These are phyloP conservation scores for Ophiostoma quercus DNA, from an alignment of 2,329 filamentous ascomycete species.

Conservation along the genomic window DNA sequence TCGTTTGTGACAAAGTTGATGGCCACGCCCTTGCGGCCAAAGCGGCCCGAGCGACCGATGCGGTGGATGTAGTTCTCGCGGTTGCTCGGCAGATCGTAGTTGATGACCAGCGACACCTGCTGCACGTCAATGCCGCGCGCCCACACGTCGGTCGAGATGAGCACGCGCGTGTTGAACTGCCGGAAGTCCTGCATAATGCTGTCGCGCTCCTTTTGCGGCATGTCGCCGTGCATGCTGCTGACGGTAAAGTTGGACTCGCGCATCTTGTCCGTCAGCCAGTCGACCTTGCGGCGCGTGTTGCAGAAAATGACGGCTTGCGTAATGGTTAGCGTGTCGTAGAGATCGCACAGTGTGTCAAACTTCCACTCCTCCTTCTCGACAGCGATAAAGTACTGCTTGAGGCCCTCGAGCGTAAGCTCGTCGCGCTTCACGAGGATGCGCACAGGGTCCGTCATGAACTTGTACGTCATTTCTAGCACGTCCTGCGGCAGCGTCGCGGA, in stretches of 20 bases:
- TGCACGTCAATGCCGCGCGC: conserved; percentile 98
- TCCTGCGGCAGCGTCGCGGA: conserved; percentile 96
- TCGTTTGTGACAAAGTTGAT: conserved; percentile 99
- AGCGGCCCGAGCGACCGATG: conserved; percentile 90
- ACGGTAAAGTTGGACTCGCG: conserved; percentile 98
- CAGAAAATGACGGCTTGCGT: conserved; percentile 99
- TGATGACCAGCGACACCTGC: conserved; percentile 96
- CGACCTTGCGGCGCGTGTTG: conserved; percentile 97
- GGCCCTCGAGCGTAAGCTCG: conserved; percentile 90
- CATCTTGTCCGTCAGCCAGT: conserved; percentile 99
- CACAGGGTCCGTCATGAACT: conserved; percentile 98
- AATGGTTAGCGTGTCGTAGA: conserved; percentile 97
- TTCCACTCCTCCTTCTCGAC: conserved; percentile 99
- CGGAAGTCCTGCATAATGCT: conserved; percentile 99
- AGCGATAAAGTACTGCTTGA: conserved; percentile 99
- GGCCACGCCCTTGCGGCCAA: conserved; percentile 95
- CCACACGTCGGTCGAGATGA: conserved; percentile 98
- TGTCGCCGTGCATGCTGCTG: conserved; percentile 97
- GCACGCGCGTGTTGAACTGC: conserved; percentile 88
- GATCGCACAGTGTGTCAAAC: conserved; percentile 95
- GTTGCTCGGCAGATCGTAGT: conserved; percentile 96
- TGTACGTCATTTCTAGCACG: conserved; percentile 97
- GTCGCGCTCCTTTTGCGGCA: conserved; percentile 97
- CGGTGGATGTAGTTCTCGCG: conserved; percentile 99
- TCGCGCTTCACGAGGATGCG: conserved; percentile 98